Evolutionary conservation across 2,329 filamentous ascomycete genomes (phyloP).

Genomic region (Colletotrichum cuscutae): DNA sequence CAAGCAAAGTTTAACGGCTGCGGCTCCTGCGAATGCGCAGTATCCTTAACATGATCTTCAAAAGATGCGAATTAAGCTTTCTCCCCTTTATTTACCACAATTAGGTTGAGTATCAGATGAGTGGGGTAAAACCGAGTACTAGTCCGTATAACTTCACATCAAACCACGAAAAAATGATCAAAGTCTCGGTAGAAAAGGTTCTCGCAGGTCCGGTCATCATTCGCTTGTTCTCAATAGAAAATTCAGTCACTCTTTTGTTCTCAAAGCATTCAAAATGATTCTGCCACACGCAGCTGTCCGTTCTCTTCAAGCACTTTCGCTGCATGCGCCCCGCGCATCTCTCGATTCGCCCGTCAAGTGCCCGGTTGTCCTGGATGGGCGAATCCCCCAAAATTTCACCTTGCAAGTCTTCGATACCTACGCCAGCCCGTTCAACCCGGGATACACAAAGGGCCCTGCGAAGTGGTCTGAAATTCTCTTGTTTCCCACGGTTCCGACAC

Average conservation of each 20-base stretch:
- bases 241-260: conserved; percentile 4
- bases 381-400: conserved; percentile 51
- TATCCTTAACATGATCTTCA: neutral
- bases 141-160: neutral
- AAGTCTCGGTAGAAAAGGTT: neutral
- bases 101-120: neutral
- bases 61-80: neutral
- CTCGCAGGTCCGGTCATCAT: neutral
- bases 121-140: neutral
- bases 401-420: conserved; percentile 55
- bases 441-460: conserved; percentile 62
- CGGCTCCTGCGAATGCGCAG: neutral
- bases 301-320: conserved; percentile 9
- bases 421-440: conserved; percentile 58
- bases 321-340: neutral
- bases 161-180: neutral
- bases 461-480: conserved; percentile 61
- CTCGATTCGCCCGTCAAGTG: conserved; percentile 41
- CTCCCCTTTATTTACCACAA: neutral
- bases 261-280: conserved; percentile 1
- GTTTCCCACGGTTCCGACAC: conserved; percentile 50
- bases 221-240: neutral
- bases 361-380: conserved; percentile 57
- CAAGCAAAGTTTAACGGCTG: neutral
- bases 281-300: conserved; percentile 13